phyloP scores from a whole-genome alignment of 2,329 filamentous ascomycete genomes.

The Exophiala alcalophila region DNA sequence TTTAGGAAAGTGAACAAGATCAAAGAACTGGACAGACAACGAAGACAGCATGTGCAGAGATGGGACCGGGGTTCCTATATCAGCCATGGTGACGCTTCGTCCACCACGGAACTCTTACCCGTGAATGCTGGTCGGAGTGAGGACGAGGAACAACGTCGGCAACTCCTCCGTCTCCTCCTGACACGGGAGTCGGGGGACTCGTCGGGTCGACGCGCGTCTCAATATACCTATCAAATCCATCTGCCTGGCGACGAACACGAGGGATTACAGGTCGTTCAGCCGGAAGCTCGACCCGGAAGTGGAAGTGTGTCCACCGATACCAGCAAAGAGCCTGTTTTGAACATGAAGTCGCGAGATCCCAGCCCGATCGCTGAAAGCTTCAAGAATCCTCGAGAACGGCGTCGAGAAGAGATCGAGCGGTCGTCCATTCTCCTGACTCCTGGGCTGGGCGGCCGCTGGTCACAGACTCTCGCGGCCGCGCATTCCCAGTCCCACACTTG shows the following conservation, averaged over 20 bases:
- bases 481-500: slow-evolving; percentile 6
- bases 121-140: slow-evolving; percentile 23
- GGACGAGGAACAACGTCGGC: slow-evolving; percentile 42
- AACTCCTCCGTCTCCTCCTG: slow-evolving; percentile 38
- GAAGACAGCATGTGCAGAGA: slow-evolving; percentile 20
- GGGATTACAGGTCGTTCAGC: slow-evolving; percentile 11
- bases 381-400: slow-evolving; percentile 26
- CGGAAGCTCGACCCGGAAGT: slow-evolving; percentile 18
- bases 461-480: slow-evolving; percentile 10
- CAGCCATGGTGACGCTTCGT: slow-evolving; percentile 22
- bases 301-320: slow-evolving; percentile 22
- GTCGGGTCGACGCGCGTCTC: slow-evolving; percentile 30
- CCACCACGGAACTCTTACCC: slow-evolving; percentile 22
- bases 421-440: slow-evolving; percentile 18
- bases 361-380: slow-evolving; percentile 22
- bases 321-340: slow-evolving; percentile 20
- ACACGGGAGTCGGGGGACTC: slow-evolving; percentile 33
- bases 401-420: slow-evolving; percentile 28
- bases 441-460: slow-evolving; percentile 13
- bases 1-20: slow-evolving; percentile 25
- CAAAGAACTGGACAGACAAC: slow-evolving; percentile 23
- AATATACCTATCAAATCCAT: slow-evolving; percentile 34
- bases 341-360: slow-evolving; percentile 16
- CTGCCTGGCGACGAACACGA: slow-evolving; percentile 25
- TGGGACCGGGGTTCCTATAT: slow-evolving; percentile 14